phyloP scores from a whole-genome alignment of 257 asterid genomes.

The Haberlea rhodopensis region DNA sequence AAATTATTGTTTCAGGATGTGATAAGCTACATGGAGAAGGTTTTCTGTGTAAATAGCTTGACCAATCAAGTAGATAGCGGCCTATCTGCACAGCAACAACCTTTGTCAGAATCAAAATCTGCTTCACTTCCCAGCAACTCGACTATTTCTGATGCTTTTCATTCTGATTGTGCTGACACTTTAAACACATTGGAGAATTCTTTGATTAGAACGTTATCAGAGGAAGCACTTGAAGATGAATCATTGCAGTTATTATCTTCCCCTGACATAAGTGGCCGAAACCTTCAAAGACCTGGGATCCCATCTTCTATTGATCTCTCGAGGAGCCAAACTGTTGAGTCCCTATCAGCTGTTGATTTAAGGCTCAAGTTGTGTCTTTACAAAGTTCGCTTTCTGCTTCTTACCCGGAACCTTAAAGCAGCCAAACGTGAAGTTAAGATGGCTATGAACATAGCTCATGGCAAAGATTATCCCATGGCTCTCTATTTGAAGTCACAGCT shows the following conservation, averaged over 20 bases:
- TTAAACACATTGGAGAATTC: conserved; percentile 52
- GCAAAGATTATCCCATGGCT: conserved; percentile 68
- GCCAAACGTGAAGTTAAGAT: conserved; percentile 91
- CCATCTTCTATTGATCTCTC: conserved; percentile 51
- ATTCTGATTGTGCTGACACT: conserved; percentile 45
- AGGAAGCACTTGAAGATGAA: conserved; percentile 82
- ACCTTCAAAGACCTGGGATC: conserved; percentile 50
- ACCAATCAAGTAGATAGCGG: conserved; percentile 64
- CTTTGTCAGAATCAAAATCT: conserved; percentile 46
- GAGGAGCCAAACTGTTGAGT: conserved; percentile 58
- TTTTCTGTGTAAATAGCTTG: conserved; percentile 52
- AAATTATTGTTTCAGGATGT: conserved; percentile 67
- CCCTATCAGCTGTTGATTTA: conserved; percentile 51
- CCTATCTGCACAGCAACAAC: conserved; percentile 46
- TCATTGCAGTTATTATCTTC: conserved; percentile 62
- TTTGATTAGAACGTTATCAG: conserved; percentile 60
- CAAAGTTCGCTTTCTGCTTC: conserved; percentile 75
- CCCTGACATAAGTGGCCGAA: conserved; percentile 49
- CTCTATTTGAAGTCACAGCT: conserved; percentile 88
- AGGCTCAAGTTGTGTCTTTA: conserved; percentile 73
- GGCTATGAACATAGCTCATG: conserved; percentile 86
- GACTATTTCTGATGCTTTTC: conserved; percentile 43
- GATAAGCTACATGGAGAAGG: conserved; percentile 83
- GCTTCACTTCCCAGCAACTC: conserved; percentile 44
- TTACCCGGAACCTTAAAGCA: conserved; percentile 73